These are phyloP conservation scores for Exsudoporus frostii DNA, from an alignment of 768 basidiomycete species.

Conservation along the genomic window DNA sequence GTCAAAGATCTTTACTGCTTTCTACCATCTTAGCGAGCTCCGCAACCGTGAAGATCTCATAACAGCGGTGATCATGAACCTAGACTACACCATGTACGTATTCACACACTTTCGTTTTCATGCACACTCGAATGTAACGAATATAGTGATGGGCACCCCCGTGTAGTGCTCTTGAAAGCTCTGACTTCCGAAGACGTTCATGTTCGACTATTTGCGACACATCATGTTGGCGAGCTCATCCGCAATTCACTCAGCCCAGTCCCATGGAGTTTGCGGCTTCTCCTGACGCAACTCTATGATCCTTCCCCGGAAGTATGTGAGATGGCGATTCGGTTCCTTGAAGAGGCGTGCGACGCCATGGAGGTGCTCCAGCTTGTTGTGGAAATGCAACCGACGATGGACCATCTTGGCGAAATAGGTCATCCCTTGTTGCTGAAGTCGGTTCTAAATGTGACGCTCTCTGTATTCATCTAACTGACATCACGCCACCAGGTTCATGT, in stretches of 20 bases:
- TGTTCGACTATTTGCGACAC: constrained; percentile 84
- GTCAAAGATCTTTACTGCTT: constrained; percentile 90
- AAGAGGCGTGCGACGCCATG: constrained; percentile 84
- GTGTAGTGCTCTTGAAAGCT: constrained; percentile 91
- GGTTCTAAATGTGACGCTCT: constrained; percentile 19
- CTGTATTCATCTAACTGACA: not conserved
- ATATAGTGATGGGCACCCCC: constrained; percentile 87
- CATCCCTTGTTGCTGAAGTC: constrained; percentile 86
- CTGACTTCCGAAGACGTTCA: constrained; percentile 92
- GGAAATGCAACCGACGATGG: constrained; percentile 90
- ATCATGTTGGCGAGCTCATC: constrained; percentile 80
- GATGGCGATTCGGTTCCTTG: constrained; percentile 82
- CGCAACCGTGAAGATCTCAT: constrained; percentile 90
- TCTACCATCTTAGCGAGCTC: constrained; percentile 92
- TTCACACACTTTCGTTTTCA: not conserved
- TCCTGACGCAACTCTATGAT: constrained; percentile 95
- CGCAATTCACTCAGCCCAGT: constrained; percentile 59
- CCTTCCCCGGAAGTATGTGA: constrained; percentile 87
- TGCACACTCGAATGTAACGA: constrained; percentile 1
- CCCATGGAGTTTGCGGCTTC: constrained; percentile 85
- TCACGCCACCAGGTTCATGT: constrained; percentile 71
- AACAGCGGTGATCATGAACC: constrained; percentile 83
- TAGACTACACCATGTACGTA: constrained; percentile 86
- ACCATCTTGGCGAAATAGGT: constrained; percentile 92
- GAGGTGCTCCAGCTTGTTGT: constrained; percentile 88